A percentile compares a stretch with the other conserved stretches of the same genome.
These are phyloP conservation scores for Rhodosporidiobolus odoratus DNA, from an alignment of 768 basidiomycete genomes.

Conservation along the genomic window DNA sequence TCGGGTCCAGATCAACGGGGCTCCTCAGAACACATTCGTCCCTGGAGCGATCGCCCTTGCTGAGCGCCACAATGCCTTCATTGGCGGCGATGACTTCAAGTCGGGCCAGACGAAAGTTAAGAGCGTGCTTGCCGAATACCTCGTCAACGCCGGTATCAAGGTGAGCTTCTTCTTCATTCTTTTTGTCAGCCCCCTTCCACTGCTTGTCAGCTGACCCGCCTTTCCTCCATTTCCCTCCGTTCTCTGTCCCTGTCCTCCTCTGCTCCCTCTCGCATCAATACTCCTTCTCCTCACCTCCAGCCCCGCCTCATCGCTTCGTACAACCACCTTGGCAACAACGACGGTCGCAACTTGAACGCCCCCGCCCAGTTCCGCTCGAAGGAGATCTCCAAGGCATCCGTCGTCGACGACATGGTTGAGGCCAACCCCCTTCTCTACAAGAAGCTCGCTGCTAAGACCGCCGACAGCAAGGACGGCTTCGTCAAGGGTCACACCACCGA, in stretches of 20 bases:
- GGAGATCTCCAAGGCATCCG: conserved; percentile 94
- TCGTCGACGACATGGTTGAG: conserved; percentile 96
- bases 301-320: conserved; percentile 94
- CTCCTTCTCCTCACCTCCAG: conserved; percentile 31
- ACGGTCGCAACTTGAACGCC: conserved; percentile 78
- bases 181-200: background rate
- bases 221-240: background rate
- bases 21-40: conserved; percentile 98
- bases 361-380: conserved; percentile 94
- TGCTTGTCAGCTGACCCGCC: too few species aligned
- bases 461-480: conserved; percentile 48
- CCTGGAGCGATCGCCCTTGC: conserved; percentile 90
- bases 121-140: conserved; percentile 93
- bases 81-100: conserved; percentile 97
- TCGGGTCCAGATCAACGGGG: conserved; percentile 65
- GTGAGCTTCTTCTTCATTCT: background rate
- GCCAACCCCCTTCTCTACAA: conserved; percentile 78
- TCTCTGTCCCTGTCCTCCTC: background rate
- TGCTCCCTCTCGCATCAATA: background rate
- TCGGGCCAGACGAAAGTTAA: conserved; percentile 91
- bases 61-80: conserved; percentile 81
- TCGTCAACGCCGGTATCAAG: conserved; percentile 97
- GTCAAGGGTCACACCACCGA: conserved; percentile 58
- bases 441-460: conserved; percentile 51
- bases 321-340: conserved; percentile 98